A percentile compares a stretch with the other conserved stretches of the same genome.
phyloP scores from a whole-genome alignment of 805 yeast genomes.

The Candida krabiensis region DNA sequence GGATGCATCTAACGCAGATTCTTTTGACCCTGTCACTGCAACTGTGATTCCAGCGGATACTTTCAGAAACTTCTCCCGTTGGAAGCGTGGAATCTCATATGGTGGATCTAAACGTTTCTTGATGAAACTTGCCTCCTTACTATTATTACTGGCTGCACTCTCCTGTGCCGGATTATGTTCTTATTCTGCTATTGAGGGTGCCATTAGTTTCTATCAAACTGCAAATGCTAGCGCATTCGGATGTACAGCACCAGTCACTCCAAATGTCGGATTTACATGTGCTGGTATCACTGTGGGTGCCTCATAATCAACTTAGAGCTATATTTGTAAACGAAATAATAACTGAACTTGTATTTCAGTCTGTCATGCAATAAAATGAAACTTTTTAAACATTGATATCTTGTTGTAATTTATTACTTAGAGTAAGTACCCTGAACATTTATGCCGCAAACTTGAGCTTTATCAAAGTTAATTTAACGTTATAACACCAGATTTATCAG shows the following conservation, averaged over 20 bases:
- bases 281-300: conserved; percentile 17
- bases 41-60: conserved; percentile 7
- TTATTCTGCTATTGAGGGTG: conserved; percentile 14
- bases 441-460: too few species aligned
- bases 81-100: conserved; percentile 8
- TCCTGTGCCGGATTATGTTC: conserved; percentile 14
- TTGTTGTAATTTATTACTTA: too few species aligned
- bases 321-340: too few species aligned
- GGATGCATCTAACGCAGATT: conserved; percentile 10
- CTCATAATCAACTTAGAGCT: too few species aligned
- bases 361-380: too few species aligned
- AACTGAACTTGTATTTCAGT: too few species aligned
- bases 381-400: too few species aligned
- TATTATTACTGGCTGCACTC: conserved; percentile 10
- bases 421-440: too few species aligned
- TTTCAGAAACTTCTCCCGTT: conserved; percentile 6
- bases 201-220: conserved; percentile 8
- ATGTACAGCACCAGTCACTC: conserved; percentile 14
- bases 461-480: too few species aligned
- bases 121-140: conserved; percentile 5
- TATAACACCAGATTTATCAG: too few species aligned
- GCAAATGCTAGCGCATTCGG: conserved; percentile 12
- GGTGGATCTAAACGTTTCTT: conserved; percentile 9
- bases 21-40: conserved; percentile 9
- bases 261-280: conserved; percentile 14